Conservation (phyloP, 176 grass and related monocot genomes). For the Eleusine coracana region DNA sequence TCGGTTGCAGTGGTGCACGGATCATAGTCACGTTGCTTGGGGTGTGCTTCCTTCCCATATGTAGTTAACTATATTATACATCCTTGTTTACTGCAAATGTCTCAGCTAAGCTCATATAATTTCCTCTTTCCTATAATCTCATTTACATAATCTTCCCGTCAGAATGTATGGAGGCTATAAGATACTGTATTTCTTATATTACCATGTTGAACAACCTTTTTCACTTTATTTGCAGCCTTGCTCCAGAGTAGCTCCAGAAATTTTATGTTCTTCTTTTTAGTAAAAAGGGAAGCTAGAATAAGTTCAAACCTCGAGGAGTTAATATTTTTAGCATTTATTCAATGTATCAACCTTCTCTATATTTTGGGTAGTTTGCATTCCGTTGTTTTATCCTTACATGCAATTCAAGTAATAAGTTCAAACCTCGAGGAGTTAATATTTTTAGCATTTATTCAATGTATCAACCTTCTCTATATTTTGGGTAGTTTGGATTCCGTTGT, state of each 20-base stretch:
- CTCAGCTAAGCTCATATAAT: background rate
- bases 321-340: background rate
- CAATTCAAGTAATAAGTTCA: background rate
- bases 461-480: background rate
- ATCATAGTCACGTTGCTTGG: constrained; percentile 90
- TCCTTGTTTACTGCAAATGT: background rate
- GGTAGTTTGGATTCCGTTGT: background rate
- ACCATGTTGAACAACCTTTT: background rate
- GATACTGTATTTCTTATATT: background rate
- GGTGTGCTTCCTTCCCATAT: constrained; percentile 57
- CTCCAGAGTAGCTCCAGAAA: background rate
- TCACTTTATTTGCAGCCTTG: constrained; percentile 13
- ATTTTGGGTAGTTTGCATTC: background rate
- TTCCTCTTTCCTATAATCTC: constrained; percentile 7
- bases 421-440: background rate
- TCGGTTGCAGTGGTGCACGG: constrained; percentile 90
- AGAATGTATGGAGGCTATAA: background rate
- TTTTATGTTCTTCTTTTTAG: background rate
- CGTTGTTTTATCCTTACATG: background rate
- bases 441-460: background rate
- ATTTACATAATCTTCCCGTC: background rate
- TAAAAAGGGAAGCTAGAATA: background rate
- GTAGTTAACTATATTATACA: background rate
- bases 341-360: background rate
- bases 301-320: background rate